Conservation (phyloP, 495 filamentous ascomycete genomes). For the Extremus antarcticus region DNA sequence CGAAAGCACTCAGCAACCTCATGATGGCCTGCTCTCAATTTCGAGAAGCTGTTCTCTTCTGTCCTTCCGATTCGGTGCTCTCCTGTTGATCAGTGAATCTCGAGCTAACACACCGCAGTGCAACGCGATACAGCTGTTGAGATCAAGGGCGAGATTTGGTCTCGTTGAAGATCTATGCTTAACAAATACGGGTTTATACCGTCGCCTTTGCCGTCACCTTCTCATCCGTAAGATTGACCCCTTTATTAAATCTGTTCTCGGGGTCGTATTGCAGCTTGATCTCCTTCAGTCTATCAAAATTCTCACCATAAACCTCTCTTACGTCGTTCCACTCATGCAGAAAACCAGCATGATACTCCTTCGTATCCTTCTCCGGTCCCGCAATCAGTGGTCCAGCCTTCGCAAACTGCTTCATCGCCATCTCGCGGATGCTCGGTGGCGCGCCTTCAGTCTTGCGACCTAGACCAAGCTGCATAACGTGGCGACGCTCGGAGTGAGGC, state of each 20-base stretch:
- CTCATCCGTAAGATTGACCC: constrained; percentile 3
- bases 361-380: not conserved
- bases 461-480: constrained; percentile 24
- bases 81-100: no score
- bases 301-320: constrained; percentile 24
- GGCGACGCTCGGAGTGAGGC: constrained; percentile 19
- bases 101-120: no score
- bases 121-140: no score
- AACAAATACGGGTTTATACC: not conserved
- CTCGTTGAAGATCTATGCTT: no score
- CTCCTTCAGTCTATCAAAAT: constrained; percentile 20
- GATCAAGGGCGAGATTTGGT: not conserved
- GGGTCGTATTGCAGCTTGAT: constrained; percentile 24
- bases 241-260: constrained; percentile 10
- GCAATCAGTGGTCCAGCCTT: constrained; percentile 10
- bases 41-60: no score
- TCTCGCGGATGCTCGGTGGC: constrained; percentile 10
- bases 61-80: no score
- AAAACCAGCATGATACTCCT: constrained; percentile 12
- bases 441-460: constrained; percentile 12
- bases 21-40: no score
- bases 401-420: constrained; percentile 13
- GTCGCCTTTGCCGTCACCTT: not conserved
- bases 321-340: constrained; percentile 12
- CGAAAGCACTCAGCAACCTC: no score